Conservation (phyloP, 1,284 basidiomycete genomes). For the Leccinum pachyderme region DNA sequence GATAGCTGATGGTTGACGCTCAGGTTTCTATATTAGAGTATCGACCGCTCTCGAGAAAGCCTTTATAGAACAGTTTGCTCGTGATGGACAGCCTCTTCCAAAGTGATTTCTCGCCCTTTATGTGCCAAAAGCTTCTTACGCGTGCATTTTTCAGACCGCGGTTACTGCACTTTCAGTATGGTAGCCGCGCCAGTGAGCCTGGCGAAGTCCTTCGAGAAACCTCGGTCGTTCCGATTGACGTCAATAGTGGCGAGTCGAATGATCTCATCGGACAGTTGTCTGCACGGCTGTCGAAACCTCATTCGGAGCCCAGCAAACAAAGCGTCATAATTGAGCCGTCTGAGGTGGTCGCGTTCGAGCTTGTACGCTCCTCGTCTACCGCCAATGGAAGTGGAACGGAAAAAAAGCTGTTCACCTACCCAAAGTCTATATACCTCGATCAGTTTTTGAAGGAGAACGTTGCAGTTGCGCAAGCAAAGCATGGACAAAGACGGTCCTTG, state of each 20-base stretch:
- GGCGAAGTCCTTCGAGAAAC: constrained; percentile 35
- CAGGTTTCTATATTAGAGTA: constrained; percentile 41
- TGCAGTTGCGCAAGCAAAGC: constrained; percentile 47
- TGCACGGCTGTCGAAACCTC: constrained; percentile 41
- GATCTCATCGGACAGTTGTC: constrained; percentile 61
- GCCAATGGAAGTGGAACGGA: constrained; percentile 32
- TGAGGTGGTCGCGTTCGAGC: constrained; percentile 59
- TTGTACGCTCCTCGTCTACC: constrained; percentile 33
- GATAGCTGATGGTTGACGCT: constrained; percentile 1
- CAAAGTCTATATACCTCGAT: constrained; percentile 65
- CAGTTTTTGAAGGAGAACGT: constrained; percentile 63
- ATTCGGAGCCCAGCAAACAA: constrained; percentile 32
- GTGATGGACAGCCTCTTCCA: constrained; percentile 21
- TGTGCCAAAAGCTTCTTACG: not conserved
- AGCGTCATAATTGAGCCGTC: constrained; percentile 61
- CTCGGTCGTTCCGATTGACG: constrained; percentile 41
- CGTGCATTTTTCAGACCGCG: constrained; percentile 25
- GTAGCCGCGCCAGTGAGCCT: constrained; percentile 34
- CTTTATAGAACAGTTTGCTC: constrained; percentile 30
- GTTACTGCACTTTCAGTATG: constrained; percentile 44
- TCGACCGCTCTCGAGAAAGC: constrained; percentile 36
- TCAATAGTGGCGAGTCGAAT: constrained; percentile 40
- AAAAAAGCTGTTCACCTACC: constrained; percentile 55
- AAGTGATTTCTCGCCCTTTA: constrained; percentile 26
- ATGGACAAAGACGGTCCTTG: constrained; percentile 45